Conservation (phyloP, 441 rosid genomes). For the Flueggea neowawraea region DNA sequence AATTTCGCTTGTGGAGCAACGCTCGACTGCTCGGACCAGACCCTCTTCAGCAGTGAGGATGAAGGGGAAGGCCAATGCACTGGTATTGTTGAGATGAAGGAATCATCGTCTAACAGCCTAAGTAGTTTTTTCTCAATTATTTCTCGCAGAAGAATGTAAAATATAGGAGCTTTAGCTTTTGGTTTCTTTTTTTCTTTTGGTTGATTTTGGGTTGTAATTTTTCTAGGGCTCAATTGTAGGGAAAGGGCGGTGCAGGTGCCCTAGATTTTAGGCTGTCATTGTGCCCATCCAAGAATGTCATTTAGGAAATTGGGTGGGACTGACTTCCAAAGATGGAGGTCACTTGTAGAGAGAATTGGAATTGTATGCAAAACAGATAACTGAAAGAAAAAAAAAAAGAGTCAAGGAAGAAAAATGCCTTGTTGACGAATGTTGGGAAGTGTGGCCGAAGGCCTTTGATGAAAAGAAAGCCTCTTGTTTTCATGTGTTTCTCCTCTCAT, state of each 20-base stretch:
- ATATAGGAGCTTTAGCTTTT: constrained; percentile 49
- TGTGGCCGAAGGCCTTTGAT: constrained; percentile 54
- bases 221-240: constrained; percentile 45
- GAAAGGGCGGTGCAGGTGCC: constrained; percentile 33
- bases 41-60: constrained; percentile 82
- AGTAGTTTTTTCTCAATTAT: constrained; percentile 44
- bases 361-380: constrained; percentile 16
- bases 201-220: constrained; percentile 35
- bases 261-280: constrained; percentile 27
- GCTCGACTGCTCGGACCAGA: constrained; percentile 93
- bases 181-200: not conserved
- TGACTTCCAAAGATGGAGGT: constrained; percentile 50
- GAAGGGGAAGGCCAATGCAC: constrained; percentile 89
- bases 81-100: constrained; percentile 62
- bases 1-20: constrained; percentile 96
- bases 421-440: constrained; percentile 16
- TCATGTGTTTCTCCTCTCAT: not conserved
- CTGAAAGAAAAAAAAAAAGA: not conserved
- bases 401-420: not conserved
- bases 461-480: constrained; percentile 2
- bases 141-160: constrained; percentile 45
- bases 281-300: constrained; percentile 25
- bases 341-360: constrained; percentile 39
- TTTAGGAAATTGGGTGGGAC: constrained; percentile 26
- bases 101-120: constrained; percentile 44